Base-by-base conservation (phyloP, 2,329 filamentous ascomycete genomes). In the Pyrenochaeta sp. region DNA sequence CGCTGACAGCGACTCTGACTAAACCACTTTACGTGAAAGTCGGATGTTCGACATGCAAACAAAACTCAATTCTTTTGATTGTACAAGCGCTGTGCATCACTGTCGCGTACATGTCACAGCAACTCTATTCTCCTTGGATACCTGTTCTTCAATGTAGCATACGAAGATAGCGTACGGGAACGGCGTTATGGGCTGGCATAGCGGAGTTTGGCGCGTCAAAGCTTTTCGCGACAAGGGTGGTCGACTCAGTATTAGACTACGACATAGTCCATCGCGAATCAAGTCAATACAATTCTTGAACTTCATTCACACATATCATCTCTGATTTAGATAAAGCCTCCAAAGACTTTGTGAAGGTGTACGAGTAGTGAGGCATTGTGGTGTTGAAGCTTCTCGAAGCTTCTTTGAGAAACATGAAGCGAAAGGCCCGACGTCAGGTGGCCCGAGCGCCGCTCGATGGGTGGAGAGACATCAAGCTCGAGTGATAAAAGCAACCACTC, bases 341-440 rank as follows among this genome's bases (percentile, higher is more conserved):
- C 13, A 32, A 7, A 4, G 27, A 22, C 12, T 28, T 19, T 58
- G 50, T 58, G 30, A 59, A 25, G 19, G 28, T 27, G 27, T 51
- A 51, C 43, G 12, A 46, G 43, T 61, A 32, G 56, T 50, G 52
- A 60, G 52, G 25, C 28, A 42, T 39, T 34, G 47, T 64, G 53
- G n/a, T 54, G 43, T 43, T 37, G 72, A 75, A 79, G 61, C 56
- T 79, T 78, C 77, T 72, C 55, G 76, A 77, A 77, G 58, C 68
- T 77, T 76, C 74, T 51, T 63, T 60, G 48, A 56, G 40, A 37
- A 62, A 57, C 52, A 28, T 40, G 54, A 36, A 50, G 30, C 51
- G 45, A 52, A 48, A 36, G 51, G 53, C 53, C 52, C 59, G 59
- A 62, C 58, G 60, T 65, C 61, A 64, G 67, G 45, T 47, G 45